Evolutionary conservation across 78 protist genomes (phyloP), one percentile per base, ranked within the genome.

Genomic region (Bigelowiella natans): DNA sequence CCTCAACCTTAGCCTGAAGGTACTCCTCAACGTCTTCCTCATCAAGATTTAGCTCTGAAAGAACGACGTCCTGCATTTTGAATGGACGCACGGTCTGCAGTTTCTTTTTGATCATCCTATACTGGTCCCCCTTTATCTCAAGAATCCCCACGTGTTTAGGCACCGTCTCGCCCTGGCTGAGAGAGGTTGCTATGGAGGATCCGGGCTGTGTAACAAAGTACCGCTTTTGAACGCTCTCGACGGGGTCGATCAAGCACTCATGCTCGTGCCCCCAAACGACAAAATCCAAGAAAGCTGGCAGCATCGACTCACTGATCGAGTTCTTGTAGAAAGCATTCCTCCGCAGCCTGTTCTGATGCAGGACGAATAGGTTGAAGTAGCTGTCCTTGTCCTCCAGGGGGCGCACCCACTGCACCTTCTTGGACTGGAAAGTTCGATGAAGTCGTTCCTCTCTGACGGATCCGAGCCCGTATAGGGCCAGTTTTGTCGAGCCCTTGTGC

Each of bases 221-320:
- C 11, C 38, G 36, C 38, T 26, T 34, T 28, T 31, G 1, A 0
- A n/a, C 0, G 86, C 85, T 39, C 83, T 38, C 82, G 29, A 91
- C 93, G 30, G 96, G 96, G 26, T 89, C 82, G 85, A 93, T 88
- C 7, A 85, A 39, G 89, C 97, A 93, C 88, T 96, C 97, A 82
- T 97, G 99, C 94, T 97, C 99, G 85, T 96, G 98, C 0, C 98
- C 99, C 99, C 99, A 98, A 0, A 98, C 0, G 29, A 97, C 98
- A 31, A 97, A 89, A 93, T 98, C 96, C 0, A 98, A 26, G 85
- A 93, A 96, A 18, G 34, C 51, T 1, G 93, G 94, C 11, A 98
- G 92, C 95, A 95, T 88, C 30, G 88, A 30, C 38, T 96, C 98
- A 64, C 89, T 94, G 3, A 98, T 88, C 91, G 89, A 93, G 39